These are phyloP conservation scores for Fraxinus sp. DNA, from an alignment of 305 asterid genomes.

Conservation along the genomic window DNA sequence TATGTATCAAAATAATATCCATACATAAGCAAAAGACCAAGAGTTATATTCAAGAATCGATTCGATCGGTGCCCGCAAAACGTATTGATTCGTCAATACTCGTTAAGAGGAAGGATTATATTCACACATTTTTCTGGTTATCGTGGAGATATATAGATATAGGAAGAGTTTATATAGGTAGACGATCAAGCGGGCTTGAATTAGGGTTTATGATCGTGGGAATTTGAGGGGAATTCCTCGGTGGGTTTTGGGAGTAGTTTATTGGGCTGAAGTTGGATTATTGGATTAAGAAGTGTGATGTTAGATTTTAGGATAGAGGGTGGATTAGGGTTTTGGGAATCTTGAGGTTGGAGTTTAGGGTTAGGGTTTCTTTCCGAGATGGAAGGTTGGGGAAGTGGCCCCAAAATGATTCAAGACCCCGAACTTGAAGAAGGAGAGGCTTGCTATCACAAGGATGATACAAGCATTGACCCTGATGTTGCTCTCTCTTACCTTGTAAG, in stretches of 20 bases:
- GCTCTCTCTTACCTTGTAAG: slow-evolving; percentile 94
- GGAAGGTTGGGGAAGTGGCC: slow-evolving; percentile 42
- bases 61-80: slow-evolving; percentile 42
- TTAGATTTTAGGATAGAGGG: slow-evolving; percentile 69
- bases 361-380: slow-evolving; percentile 27
- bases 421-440: slow-evolving; percentile 98
- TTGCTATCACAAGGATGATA: slow-evolving; percentile 48
- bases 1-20: slow-evolving; percentile 30
- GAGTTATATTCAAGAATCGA: slow-evolving; percentile 44
- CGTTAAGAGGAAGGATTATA: slow-evolving; percentile 19
- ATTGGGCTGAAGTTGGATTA: slow-evolving; percentile 38
- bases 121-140: slow-evolving; percentile 17
- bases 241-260: slow-evolving; percentile 36
- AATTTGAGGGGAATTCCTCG: slow-evolving; percentile 27
- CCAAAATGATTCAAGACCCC: slow-evolving; percentile 50
- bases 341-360: slow-evolving; percentile 34
- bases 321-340: slow-evolving; percentile 55
- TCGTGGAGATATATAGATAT: slow-evolving; percentile 21
- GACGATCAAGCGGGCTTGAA: slow-evolving; percentile 60
- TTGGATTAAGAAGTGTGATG: slow-evolving; percentile 47
- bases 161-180: slow-evolving; percentile 22
- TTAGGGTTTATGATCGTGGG: slow-evolving; percentile 32
- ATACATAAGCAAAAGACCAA: slow-evolving; percentile 26
- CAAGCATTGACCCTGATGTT: slow-evolving; percentile 67
- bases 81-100: slow-evolving; percentile 29